Conservation (phyloP, 2,329 filamentous ascomycete genomes). For the Venturia asperata region DNA sequence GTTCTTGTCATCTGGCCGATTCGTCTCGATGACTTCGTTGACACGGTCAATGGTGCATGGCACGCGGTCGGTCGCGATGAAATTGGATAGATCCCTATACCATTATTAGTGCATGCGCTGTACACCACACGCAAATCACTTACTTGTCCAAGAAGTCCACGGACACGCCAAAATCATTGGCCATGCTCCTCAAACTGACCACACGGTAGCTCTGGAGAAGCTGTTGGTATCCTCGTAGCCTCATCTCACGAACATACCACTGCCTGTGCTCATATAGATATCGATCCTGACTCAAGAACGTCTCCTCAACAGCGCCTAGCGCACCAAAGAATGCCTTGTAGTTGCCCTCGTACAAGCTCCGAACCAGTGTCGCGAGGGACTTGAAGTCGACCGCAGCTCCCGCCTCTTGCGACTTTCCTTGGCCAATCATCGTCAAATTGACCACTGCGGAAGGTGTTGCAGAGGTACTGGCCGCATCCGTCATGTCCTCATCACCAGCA, state of each 20-base stretch:
- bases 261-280: slow-evolving; percentile 92
- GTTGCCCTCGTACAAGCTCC: slow-evolving; percentile 85
- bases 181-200: slow-evolving; percentile 95
- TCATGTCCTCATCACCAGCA: slow-evolving; percentile 67
- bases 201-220: slow-evolving; percentile 95
- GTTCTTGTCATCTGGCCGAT: slow-evolving; percentile 97
- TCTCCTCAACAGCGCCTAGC: slow-evolving; percentile 82
- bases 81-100: slow-evolving; percentile 80
- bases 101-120: slow-evolving; percentile 22
- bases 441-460: slow-evolving; percentile 54
- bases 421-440: slow-evolving; percentile 78
- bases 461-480: slow-evolving; percentile 50
- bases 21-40: slow-evolving; percentile 94
- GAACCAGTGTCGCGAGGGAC: slow-evolving; percentile 77
- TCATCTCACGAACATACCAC: slow-evolving; percentile 99
- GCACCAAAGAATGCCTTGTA: slow-evolving; percentile 93
- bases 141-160: slow-evolving; percentile 94
- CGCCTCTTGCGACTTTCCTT: slow-evolving; percentile 57
- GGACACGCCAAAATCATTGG: slow-evolving; percentile 90
- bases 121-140: background rate
- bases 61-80: slow-evolving; percentile 90
- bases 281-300: slow-evolving; percentile 87
- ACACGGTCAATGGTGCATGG: slow-evolving; percentile 97
- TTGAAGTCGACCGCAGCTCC: slow-evolving; percentile 85
- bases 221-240: slow-evolving; percentile 91